These are phyloP conservation scores for Apiospora sp. DNA, from an alignment of 2,329 filamentous ascomycete genomes.

Conservation along the genomic window DNA sequence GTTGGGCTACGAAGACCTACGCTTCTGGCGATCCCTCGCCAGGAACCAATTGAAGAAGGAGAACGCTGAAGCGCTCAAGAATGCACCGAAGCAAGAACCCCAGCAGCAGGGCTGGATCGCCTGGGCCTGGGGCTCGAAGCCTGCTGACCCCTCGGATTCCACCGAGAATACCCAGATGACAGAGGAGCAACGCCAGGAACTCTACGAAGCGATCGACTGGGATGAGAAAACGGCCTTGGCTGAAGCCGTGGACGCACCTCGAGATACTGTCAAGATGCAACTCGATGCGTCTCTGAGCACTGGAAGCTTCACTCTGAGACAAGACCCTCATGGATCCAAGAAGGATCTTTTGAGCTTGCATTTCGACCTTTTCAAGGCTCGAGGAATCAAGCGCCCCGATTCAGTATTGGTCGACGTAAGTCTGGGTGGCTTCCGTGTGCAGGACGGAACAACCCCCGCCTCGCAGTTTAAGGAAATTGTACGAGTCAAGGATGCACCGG, in stretches of 20 bases:
- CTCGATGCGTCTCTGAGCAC: slow-evolving; percentile 93
- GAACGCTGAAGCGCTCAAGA: slow-evolving; percentile 86
- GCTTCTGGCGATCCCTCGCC: slow-evolving; percentile 95
- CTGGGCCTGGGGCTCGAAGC: slow-evolving; percentile 90
- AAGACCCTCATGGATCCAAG: slow-evolving; percentile 78
- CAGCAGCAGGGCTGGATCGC: slow-evolving; percentile 87
- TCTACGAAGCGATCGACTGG: slow-evolving; percentile 98
- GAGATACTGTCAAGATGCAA: slow-evolving; percentile 92
- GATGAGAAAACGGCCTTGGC: slow-evolving; percentile 92
- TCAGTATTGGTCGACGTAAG: slow-evolving; percentile 89
- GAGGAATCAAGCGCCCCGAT: slow-evolving; percentile 87
- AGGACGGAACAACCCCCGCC: slow-evolving; percentile 92
- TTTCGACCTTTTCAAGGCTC: slow-evolving; percentile 94
- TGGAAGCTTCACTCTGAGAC: slow-evolving; percentile 93
- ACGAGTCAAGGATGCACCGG: slow-evolving; percentile 86
- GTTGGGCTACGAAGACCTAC: slow-evolving; percentile 90
- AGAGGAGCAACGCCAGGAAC: slow-evolving; percentile 93
- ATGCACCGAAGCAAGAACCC: slow-evolving; percentile 58
- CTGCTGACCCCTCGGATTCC: slow-evolving; percentile 63
- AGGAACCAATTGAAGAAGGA: slow-evolving; percentile 96
- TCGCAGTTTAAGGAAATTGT: slow-evolving; percentile 96
- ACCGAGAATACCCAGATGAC: slow-evolving; percentile 87
- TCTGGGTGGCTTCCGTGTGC: slow-evolving; percentile 90
- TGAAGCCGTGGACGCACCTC: slow-evolving; percentile 87
- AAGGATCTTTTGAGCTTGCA: slow-evolving; percentile 88